Evolutionary conservation across 257 asterid genomes (phyloP).

Genomic region (Solanum piurae): DNA sequence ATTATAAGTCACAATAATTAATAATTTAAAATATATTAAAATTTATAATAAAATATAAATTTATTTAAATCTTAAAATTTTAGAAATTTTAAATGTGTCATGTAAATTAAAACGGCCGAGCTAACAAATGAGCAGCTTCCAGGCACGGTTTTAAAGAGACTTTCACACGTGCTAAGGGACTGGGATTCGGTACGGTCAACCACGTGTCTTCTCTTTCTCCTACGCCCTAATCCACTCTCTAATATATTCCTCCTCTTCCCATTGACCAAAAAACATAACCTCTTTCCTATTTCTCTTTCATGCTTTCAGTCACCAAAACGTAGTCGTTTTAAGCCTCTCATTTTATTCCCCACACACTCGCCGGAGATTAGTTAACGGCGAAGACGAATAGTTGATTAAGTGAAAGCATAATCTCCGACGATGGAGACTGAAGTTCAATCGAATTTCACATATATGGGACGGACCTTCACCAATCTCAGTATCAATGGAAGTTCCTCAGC

Average conservation of each 20-base stretch:
- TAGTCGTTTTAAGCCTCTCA: conserved; percentile 22
- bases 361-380: not conserved
- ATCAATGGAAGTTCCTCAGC: conserved; percentile 54
- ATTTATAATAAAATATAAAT: too few relatives aligned
- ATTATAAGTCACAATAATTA: too few relatives aligned
- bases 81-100: too few relatives aligned
- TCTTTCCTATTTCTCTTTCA: not conserved
- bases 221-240: conserved; percentile 8
- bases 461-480: conserved; percentile 38
- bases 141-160: conserved; percentile 58
- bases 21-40: too few relatives aligned
- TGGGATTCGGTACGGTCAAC: conserved; percentile 40
- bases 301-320: conserved; percentile 8
- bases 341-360: not conserved
- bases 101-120: too few relatives aligned
- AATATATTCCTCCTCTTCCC: conserved; percentile 20
- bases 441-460: conserved; percentile 56
- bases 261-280: not conserved
- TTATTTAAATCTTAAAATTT: too few relatives aligned
- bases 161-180: conserved; percentile 52
- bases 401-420: not conserved
- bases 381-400: not conserved
- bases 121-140: conserved; percentile 21
- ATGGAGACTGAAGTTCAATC: conserved; percentile 60
- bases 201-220: conserved; percentile 48